A percentile compares a stretch with the other conserved stretches of the same genome.
phyloP scores from a whole-genome alignment of 805 yeast species.

The Lipomyces spencermartinsiae region DNA sequence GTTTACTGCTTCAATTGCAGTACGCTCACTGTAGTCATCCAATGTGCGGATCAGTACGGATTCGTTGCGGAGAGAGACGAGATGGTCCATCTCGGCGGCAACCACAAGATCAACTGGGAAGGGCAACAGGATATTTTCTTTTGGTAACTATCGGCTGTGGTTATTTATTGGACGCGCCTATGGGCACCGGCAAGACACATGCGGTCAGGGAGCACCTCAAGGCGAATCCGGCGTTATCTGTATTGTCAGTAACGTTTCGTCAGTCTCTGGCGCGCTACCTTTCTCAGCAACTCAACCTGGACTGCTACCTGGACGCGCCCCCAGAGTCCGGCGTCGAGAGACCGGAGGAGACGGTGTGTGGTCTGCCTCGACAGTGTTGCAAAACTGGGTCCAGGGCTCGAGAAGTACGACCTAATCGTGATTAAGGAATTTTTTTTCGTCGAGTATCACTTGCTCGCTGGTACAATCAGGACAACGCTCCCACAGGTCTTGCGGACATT shows the following conservation, averaged over 20 bases:
- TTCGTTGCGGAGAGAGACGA: no score
- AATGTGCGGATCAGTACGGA: no score
- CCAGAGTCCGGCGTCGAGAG: neutral
- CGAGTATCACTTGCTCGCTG: conserved; percentile 9
- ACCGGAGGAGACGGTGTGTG: neutral
- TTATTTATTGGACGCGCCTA: no score
- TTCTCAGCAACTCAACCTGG: neutral
- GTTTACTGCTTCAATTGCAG: no score
- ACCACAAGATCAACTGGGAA: no score
- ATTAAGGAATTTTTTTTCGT: conserved; percentile 13
- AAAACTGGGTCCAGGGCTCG: neutral
- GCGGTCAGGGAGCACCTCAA: neutral
- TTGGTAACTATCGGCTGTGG: no score
- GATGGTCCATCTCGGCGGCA: no score
- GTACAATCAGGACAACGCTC: neutral
- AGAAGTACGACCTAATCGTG: conserved; percentile 7
- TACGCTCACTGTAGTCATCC: no score
- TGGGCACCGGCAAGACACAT: no score
- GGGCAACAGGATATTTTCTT: no score
- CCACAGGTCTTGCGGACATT: conserved; percentile 6
- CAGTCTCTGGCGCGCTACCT: conserved; percentile 13
- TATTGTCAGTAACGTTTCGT: conserved; percentile 8
- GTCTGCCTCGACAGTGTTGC: neutral
- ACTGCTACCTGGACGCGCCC: neutral
- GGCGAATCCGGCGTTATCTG: neutral